Evolutionary conservation across 2,329 filamentous ascomycete species (phyloP).

Genomic region (Alternaria tenuissima): DNA sequence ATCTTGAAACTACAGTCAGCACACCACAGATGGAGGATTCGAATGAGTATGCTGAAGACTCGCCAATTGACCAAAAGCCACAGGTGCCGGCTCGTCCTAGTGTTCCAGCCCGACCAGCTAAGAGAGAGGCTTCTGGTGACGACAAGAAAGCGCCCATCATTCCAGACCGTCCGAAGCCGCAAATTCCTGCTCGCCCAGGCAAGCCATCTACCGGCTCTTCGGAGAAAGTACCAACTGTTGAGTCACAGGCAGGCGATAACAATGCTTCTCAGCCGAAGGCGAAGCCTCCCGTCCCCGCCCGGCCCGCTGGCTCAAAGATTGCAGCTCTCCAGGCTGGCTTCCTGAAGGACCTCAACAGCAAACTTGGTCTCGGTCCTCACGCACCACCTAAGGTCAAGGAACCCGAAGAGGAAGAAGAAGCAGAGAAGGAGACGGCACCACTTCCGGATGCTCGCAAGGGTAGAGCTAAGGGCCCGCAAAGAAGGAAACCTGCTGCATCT

Average conservation of each 20-base stretch:
- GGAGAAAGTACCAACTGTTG: slow-evolving; percentile 47
- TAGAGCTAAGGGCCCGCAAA: slow-evolving; percentile 84
- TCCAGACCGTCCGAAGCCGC: slow-evolving; percentile 69
- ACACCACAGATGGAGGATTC: slow-evolving; percentile 61
- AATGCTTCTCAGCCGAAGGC: slow-evolving; percentile 64
- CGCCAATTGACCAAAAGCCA: slow-evolving; percentile 41
- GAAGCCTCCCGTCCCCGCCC: slow-evolving; percentile 84
- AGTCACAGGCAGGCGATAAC: slow-evolving; percentile 33
- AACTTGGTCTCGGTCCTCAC: slow-evolving; percentile 85
- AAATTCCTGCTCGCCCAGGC: slow-evolving; percentile 66
- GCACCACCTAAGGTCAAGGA: slow-evolving; percentile 78
- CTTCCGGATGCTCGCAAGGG: slow-evolving; percentile 89
- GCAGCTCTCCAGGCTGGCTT: slow-evolving; percentile 90
- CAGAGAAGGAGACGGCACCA: slow-evolving; percentile 72
- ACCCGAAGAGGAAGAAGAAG: slow-evolving; percentile 63
- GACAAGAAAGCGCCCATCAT: slow-evolving; percentile 63
- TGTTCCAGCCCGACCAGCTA: slow-evolving; percentile 47
- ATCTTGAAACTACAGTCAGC: slow-evolving; percentile 77
- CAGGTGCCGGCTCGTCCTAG: slow-evolving; percentile 39
- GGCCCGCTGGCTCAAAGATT: slow-evolving; percentile 84
- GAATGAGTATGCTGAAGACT: slow-evolving; percentile 49
- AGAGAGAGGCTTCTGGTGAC: slow-evolving; percentile 55
- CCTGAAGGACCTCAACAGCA: slow-evolving; percentile 90
- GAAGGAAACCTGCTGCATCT: slow-evolving; percentile 71
- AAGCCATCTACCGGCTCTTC: slow-evolving; percentile 58